Evolutionary conservation across 495 filamentous ascomycete species (phyloP).

Genomic region (Paragyromitra xinjiangensis): DNA sequence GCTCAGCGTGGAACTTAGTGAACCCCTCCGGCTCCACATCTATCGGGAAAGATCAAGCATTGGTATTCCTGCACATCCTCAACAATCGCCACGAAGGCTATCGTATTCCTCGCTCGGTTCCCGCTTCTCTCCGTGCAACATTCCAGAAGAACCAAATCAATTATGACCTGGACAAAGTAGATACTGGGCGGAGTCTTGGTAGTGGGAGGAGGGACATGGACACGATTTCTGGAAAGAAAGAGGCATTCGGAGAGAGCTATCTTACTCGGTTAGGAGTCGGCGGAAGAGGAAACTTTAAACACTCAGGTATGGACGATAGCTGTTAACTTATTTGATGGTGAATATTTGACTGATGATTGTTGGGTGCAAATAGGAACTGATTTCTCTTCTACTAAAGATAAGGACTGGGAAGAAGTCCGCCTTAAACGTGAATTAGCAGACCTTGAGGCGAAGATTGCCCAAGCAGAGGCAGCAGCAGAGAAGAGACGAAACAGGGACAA

Average conservation of each 20-base stretch:
- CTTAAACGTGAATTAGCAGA: constrained; percentile 90
- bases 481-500: constrained; percentile 66
- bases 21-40: constrained; percentile 80
- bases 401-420: constrained; percentile 96
- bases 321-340: background rate
- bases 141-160: constrained; percentile 96
- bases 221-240: constrained; percentile 66
- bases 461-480: constrained; percentile 74
- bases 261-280: constrained; percentile 86
- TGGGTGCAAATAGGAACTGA: constrained; percentile 69
- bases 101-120: constrained; percentile 92
- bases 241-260: constrained; percentile 97
- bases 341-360: background rate
- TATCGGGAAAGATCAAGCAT: constrained; percentile 92
- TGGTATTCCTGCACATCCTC: constrained; percentile 95
- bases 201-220: constrained; percentile 52
- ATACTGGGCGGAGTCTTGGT: constrained; percentile 42
- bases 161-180: constrained; percentile 83
- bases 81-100: constrained; percentile 94
- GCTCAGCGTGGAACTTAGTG: constrained; percentile 94
- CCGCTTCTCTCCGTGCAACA: constrained; percentile 83
- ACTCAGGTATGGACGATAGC: constrained; percentile 61
- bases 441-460: constrained; percentile 81
- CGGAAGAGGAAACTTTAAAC: constrained; percentile 73
- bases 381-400: constrained; percentile 73